Conservation (phyloP, 345 rosid genomes). For the Angophora floribunda region DNA sequence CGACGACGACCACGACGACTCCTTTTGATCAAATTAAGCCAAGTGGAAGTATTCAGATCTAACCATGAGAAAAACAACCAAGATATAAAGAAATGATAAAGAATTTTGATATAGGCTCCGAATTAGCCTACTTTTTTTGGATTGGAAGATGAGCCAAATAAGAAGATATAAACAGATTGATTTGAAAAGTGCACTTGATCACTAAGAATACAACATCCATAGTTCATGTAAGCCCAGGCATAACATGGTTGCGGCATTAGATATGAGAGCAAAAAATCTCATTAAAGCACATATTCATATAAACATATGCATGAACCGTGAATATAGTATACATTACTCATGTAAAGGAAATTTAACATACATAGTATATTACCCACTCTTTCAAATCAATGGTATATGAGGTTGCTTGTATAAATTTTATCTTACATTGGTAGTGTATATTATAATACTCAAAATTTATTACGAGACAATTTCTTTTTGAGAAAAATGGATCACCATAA, state of each 20-base stretch:
- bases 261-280: not conserved
- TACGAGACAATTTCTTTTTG: no score
- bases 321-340: not conserved
- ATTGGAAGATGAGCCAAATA: not conserved
- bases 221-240: not conserved
- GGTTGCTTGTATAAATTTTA: not conserved
- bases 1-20: no score
- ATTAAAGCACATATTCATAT: not conserved
- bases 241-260: not conserved
- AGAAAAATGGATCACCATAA: no score
- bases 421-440: not conserved
- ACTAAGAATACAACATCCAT: not conserved
- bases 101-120: not conserved
- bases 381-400: not conserved
- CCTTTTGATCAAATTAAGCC: no score
- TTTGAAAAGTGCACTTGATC: fast-evolving
- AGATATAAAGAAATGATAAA: no score
- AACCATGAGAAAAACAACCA: no score
- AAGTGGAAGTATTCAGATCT: no score
- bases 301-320: not conserved
- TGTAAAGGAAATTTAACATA: not conserved
- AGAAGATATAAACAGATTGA: not conserved
- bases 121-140: not conserved
- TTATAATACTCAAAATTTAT: not conserved
- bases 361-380: not conserved